Percentiles rank a stretch among this genome's conserved stretches.
Conservation (phyloP, 768 basidiomycete genomes). For the Lepiota subincarnata region DNA sequence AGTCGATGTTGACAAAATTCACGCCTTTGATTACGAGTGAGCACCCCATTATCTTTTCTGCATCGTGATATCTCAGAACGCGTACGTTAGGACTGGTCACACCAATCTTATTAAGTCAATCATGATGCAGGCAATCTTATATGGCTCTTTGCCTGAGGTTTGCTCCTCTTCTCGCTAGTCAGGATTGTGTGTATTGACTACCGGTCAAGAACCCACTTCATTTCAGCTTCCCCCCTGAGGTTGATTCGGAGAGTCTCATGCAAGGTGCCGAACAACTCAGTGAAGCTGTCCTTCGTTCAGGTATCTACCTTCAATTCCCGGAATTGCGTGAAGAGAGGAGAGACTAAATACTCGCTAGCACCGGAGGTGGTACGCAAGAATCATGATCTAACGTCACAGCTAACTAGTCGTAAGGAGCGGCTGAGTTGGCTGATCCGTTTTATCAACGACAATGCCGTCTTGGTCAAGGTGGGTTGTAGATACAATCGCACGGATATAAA, state of each 20-base stretch:
- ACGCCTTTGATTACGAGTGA: conserved; percentile 60
- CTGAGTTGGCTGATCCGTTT: conserved; percentile 85
- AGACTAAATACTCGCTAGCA: conserved; percentile 34
- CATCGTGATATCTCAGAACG: background rate
- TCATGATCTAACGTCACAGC: conserved; percentile 76
- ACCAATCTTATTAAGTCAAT: conserved; percentile 71
- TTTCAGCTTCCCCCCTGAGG: conserved; percentile 76
- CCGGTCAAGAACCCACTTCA: conserved; percentile 62
- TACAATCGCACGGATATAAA: background rate
- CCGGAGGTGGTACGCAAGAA: conserved; percentile 63
- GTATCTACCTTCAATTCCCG: conserved; percentile 30
- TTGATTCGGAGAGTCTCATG: conserved; percentile 79
- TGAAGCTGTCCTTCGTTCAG: conserved; percentile 64
- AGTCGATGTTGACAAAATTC: conserved; percentile 58
- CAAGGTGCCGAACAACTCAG: conserved; percentile 76
- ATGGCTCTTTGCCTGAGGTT: conserved; percentile 65
- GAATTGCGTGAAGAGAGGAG: background rate
- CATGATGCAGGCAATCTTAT: conserved; percentile 81
- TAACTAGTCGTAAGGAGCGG: conserved; percentile 69
- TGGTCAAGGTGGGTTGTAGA: conserved; percentile 54
- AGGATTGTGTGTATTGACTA: background rate
- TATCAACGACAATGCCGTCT: conserved; percentile 80
- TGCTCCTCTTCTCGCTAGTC: conserved; percentile 3
- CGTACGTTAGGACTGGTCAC: conserved; percentile 46
- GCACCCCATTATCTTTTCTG: conserved; percentile 19